Percentiles rank a stretch among this genome's conserved stretches.
phyloP scores from a whole-genome alignment of 805 yeast genomes.

The Henningerozyma blattae region DNA sequence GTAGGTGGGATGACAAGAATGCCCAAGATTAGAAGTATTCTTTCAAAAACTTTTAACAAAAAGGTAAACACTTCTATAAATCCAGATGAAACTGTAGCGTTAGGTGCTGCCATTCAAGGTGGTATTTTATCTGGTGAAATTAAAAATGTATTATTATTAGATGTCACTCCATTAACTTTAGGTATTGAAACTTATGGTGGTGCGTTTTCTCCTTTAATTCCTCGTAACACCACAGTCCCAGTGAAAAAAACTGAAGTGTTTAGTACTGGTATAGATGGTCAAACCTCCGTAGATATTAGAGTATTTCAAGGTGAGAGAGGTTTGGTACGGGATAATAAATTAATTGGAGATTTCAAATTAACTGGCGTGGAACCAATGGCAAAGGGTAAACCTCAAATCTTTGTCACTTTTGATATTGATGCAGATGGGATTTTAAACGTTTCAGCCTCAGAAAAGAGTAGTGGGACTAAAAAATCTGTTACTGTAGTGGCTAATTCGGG shows the following conservation, averaged over 20 bases:
- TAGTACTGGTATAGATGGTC: constrained; percentile 77
- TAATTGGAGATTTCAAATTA: constrained; percentile 64
- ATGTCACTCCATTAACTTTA: constrained; percentile 71
- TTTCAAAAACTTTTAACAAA: constrained; percentile 45
- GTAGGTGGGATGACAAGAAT: constrained; percentile 89
- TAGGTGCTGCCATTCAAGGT: constrained; percentile 87
- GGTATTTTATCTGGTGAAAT: constrained; percentile 77
- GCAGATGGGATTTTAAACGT: constrained; percentile 79
- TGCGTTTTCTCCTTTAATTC: constrained; percentile 65
- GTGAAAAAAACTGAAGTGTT: constrained; percentile 61
- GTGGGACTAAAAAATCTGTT: constrained; percentile 56
- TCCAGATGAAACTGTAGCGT: constrained; percentile 90
- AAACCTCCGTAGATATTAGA: constrained; percentile 70
- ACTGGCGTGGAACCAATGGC: constrained; percentile 65
- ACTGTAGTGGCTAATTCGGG: constrained; percentile 63
- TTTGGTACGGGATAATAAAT: constrained; percentile 62
- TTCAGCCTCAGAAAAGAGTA: constrained; percentile 67
- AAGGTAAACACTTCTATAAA: constrained; percentile 63
- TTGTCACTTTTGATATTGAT: constrained; percentile 66
- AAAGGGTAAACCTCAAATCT: constrained; percentile 71
- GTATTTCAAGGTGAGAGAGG: constrained; percentile 78
- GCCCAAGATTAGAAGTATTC: constrained; percentile 65
- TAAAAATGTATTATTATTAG: constrained; percentile 63
- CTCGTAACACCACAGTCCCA: constrained; percentile 70
- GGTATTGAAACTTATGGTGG: constrained; percentile 85